These are phyloP conservation scores for Mycena galopus DNA, from an alignment of 768 basidiomycete genomes.

Conservation along the genomic window DNA sequence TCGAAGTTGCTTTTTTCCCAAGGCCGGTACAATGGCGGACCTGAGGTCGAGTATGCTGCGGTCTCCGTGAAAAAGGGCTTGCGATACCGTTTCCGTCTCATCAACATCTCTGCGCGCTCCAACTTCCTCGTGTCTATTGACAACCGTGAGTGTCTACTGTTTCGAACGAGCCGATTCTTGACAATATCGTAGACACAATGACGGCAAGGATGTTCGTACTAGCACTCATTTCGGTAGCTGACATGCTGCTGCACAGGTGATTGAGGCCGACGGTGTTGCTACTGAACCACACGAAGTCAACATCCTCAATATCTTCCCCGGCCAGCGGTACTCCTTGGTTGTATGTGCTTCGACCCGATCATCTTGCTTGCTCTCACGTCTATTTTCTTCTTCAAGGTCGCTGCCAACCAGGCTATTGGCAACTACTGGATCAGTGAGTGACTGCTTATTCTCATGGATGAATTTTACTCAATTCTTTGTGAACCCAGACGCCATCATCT, in stretches of 20 bases:
- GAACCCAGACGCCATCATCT: constrained; percentile 33
- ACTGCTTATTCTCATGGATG: constrained; percentile 37
- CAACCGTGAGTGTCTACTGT: constrained; percentile 27
- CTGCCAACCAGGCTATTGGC: constrained; percentile 42
- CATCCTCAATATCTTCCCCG: constrained; percentile 51
- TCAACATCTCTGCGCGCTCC: constrained; percentile 50
- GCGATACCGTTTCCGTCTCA: constrained; percentile 59
- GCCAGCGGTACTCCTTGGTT: constrained; percentile 64
- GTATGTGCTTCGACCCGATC: constrained; percentile 35
- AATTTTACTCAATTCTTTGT: neutral
- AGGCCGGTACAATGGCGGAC: constrained; percentile 50
- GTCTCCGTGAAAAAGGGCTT: constrained; percentile 45
- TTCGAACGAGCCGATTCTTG: neutral
- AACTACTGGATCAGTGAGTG: constrained; percentile 63
- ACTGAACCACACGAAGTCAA: neutral
- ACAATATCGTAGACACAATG: constrained; percentile 5
- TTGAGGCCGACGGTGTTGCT: constrained; percentile 14
- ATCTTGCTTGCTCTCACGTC: constrained; percentile 1
- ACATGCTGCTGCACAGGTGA: constrained; percentile 16
- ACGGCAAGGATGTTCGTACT: neutral
- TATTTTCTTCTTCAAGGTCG: constrained; percentile 27
- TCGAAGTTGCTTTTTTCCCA: constrained; percentile 52
- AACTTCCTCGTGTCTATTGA: constrained; percentile 49
- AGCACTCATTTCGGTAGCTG: neutral
- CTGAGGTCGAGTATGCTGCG: constrained; percentile 45